Conservation (phyloP, 225 moss, liverwort and hornwort genomes). For the Marchantia polymorpha region DNA sequence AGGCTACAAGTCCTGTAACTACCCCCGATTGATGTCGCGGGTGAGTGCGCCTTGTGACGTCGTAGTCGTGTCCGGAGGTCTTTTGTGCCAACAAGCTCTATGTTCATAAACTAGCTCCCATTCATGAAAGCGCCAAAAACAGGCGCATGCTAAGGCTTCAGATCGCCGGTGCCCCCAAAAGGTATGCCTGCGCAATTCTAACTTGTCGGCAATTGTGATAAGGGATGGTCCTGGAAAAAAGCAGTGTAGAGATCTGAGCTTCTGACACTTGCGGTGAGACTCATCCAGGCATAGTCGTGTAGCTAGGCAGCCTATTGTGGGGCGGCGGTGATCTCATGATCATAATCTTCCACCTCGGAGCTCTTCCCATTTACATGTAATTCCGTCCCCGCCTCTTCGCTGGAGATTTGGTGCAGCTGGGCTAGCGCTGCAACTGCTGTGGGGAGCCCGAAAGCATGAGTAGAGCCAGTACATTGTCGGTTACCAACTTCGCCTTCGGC, state of each 20-base stretch:
- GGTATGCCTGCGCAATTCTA: not conserved
- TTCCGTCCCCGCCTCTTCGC: not conserved
- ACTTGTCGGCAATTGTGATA: constrained; percentile 6
- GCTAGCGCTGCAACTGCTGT: not conserved
- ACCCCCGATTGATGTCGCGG: not conserved
- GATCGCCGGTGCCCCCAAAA: not conserved
- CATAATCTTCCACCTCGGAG: not conserved
- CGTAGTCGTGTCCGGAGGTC: not conserved
- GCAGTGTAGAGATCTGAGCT: not conserved
- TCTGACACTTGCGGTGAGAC: constrained; percentile 6
- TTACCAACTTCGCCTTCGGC: constrained; percentile 1
- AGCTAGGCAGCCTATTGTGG: not conserved
- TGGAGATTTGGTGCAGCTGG: not conserved
- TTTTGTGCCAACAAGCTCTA: not conserved
- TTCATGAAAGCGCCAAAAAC: not conserved
- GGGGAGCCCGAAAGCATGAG: not conserved
- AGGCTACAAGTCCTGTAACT: not conserved
- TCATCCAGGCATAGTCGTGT: not conserved
- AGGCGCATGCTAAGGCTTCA: not conserved
- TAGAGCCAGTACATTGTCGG: not conserved
- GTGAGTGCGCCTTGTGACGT: constrained; percentile 11
- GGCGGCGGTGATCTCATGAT: not conserved
- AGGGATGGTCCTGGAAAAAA: not conserved
- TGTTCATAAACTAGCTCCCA: not conserved
- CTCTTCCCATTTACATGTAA: not conserved